These are phyloP conservation scores for Cryphonectria naterciae DNA, from an alignment of 2,329 filamentous ascomycete genomes.

Conservation along the genomic window DNA sequence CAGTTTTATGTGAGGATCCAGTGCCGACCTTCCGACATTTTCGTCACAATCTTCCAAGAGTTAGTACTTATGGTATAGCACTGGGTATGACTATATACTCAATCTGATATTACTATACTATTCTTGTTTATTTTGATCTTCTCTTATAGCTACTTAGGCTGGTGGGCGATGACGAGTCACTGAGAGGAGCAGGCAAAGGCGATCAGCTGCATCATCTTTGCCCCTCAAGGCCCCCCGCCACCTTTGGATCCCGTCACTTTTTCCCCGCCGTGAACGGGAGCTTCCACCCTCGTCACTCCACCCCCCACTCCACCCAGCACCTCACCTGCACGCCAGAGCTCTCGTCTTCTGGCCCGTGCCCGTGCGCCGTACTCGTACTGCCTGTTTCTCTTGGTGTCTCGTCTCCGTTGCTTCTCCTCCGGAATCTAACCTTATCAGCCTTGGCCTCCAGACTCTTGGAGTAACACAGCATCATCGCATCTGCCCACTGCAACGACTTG, in stretches of 20 bases:
- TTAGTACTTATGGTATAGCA: background rate
- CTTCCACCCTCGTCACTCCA: conserved; percentile 9
- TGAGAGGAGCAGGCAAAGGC: background rate
- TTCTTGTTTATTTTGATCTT: background rate
- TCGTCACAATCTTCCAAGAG: background rate
- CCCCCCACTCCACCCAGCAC: background rate
- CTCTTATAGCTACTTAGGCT: background rate
- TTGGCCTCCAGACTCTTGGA: background rate
- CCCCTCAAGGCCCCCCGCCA: conserved; percentile 13
- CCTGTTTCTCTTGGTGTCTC: background rate
- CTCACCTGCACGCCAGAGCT: background rate
- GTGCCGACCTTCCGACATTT: background rate
- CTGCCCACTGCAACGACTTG: conserved; percentile 7
- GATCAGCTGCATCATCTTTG: conserved; percentile 1
- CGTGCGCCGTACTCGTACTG: background rate
- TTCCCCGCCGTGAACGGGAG: conserved; percentile 2
- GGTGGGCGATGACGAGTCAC: background rate
- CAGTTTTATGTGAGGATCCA: background rate
- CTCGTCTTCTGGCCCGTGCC: background rate
- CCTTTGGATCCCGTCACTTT: background rate
- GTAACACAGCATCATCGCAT: background rate
- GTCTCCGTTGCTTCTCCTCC: background rate
- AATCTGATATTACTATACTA: background rate
- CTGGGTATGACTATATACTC: background rate
- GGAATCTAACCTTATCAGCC: background rate